Percentiles rank a stretch among this genome's conserved stretches.
These are phyloP conservation scores for Eutypa lata DNA, from an alignment of 2,329 filamentous ascomycete genomes.

Conservation along the genomic window DNA sequence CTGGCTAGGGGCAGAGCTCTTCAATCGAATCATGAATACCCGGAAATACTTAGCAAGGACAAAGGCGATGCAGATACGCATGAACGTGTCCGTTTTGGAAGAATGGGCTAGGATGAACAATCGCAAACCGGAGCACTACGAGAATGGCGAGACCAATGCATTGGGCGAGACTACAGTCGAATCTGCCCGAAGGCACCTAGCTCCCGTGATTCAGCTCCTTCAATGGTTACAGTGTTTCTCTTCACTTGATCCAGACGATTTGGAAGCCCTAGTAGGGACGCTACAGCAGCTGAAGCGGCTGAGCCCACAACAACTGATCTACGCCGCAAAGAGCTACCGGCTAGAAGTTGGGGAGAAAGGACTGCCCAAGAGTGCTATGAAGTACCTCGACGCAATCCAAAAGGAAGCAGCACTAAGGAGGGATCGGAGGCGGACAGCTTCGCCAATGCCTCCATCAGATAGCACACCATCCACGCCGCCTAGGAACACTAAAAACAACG, in stretches of 20 bases:
- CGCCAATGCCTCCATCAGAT: constrained; percentile 34
- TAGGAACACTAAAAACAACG: constrained; percentile 35
- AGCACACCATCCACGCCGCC: constrained; percentile 34
- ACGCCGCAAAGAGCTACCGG: constrained; percentile 88
- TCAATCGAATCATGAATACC: constrained; percentile 97
- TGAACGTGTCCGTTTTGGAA: constrained; percentile 94
- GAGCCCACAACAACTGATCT: constrained; percentile 83
- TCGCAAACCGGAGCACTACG: constrained; percentile 90
- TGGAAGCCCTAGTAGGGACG: constrained; percentile 84
- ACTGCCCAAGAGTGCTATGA: constrained; percentile 81
- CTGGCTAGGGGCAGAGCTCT: constrained; percentile 93
- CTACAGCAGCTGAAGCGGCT: constrained; percentile 84
- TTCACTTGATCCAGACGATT: constrained; percentile 77
- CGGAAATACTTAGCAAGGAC: constrained; percentile 91
- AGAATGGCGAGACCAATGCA: constrained; percentile 81
- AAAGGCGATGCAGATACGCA: constrained; percentile 99
- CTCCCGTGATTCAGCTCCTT: constrained; percentile 86
- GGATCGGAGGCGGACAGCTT: constrained; percentile 47
- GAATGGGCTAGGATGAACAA: constrained; percentile 96
- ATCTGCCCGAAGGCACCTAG: constrained; percentile 76
- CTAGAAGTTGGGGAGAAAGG: constrained; percentile 94
- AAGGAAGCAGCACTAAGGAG: constrained; percentile 65
- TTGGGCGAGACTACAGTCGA: constrained; percentile 87
- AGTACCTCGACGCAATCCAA: constrained; percentile 79
- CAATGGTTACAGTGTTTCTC: constrained; percentile 99